Evolutionary conservation across 352 stramenopile genomes (phyloP), one percentile per base, ranked within the genome.

Genomic region (Globisporangium paddicum): DNA sequence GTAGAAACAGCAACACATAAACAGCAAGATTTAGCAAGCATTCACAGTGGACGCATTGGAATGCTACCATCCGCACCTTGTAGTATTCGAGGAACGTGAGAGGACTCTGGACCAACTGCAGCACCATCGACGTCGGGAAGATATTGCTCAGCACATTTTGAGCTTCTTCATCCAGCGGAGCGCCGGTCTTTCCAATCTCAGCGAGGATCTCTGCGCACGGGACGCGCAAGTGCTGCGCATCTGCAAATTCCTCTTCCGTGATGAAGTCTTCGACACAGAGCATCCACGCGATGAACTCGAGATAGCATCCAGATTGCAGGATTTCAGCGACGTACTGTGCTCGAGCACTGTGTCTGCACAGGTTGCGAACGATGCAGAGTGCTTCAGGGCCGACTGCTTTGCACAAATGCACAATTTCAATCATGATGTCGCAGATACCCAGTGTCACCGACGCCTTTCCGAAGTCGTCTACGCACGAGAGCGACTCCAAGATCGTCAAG

Each of bases 281-380:
- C 30, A 93, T 47, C 79, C 81, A 91, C 3, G 75, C 72, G n/a
- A 93, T 79, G 53, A 91, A 90, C 55, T 93, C 83, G 46, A 93
- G 63, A 45, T 89, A 91, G 32, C 77, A 66, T 3, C 83, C 83
- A 0, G 83, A 85, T 46, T 90, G 75, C 18, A 93, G 67, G 28
- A 91, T 88, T 50, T 90, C 76, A 5, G 64, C 58, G 26, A 85
- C 65, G 51, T 74, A 87, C 25, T 79, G 73, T 8, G 55, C 62
- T 47, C 71, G 71, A 32, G 77, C 68, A 37, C 67, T 70, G 52
- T 76, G 69, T n/a, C 63, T 66, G 55, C 75, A 89, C 16, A 93
- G 60, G 32, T 91, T 93, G 5, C 68, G 68, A 44, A 93, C 82
- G 42, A 93, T 84, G 18, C 54, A 50, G 10, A 93, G 72, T 14